These are phyloP conservation scores for Trichoderma gracile DNA, from an alignment of 2,329 filamentous ascomycete species.

Conservation along the genomic window DNA sequence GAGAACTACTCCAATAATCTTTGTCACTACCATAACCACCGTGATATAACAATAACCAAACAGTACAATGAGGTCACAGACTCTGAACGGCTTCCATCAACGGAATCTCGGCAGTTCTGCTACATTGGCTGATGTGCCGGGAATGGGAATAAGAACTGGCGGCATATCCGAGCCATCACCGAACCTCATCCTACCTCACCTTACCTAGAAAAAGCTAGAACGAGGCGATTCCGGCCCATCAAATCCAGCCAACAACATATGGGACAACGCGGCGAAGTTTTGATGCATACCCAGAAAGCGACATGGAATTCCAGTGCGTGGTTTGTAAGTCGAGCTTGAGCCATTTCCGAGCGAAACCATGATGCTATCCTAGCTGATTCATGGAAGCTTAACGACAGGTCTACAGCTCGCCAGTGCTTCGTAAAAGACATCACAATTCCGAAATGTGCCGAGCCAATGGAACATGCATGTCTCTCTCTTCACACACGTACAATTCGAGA, in stretches of 20 bases:
- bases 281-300: too few relatives aligned
- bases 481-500: neutral
- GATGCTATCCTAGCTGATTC: neutral
- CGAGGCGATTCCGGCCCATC: neutral
- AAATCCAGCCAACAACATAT: neutral
- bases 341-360: neutral
- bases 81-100: too few relatives aligned
- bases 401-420: too few relatives aligned
- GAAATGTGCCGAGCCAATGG: constrained; percentile 15
- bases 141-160: neutral
- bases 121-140: constrained; percentile 8
- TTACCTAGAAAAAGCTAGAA: neutral
- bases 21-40: too few relatives aligned
- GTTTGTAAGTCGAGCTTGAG: neutral
- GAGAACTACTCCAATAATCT: too few relatives aligned
- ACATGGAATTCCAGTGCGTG: too few relatives aligned
- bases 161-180: constrained; percentile 16
- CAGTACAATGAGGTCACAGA: too few relatives aligned
- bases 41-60: too few relatives aligned
- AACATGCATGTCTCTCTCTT: neutral
- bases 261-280: too few relatives aligned
- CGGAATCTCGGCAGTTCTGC: neutral
- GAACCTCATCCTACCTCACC: neutral
- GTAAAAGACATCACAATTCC: neutral
- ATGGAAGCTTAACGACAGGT: too few relatives aligned